A percentile compares a stretch with the other conserved stretches of the same genome.
These are phyloP conservation scores for Hypoxylon sp. DNA, from an alignment of 2,329 filamentous ascomycete genomes.

Conservation along the genomic window DNA sequence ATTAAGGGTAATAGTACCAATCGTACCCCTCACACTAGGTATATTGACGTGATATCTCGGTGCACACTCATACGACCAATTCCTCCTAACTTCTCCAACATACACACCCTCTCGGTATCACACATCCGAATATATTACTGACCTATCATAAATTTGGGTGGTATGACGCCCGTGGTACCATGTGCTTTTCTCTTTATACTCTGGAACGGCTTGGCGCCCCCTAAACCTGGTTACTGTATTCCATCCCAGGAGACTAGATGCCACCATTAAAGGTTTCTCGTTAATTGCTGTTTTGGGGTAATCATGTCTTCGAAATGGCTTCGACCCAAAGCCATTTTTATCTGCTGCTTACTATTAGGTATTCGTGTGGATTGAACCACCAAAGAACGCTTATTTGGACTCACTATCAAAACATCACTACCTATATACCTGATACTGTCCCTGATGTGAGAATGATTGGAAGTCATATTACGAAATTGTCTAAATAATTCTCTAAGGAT, in stretches of 20 bases:
- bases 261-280: neutral
- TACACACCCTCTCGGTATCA: neutral
- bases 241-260: neutral
- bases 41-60: neutral
- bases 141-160: neutral
- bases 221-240: slow-evolving; percentile 10
- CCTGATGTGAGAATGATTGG: no score
- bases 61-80: neutral
- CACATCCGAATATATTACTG: slow-evolving; percentile 5
- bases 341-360: no score
- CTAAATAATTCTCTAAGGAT: no score
- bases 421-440: no score
- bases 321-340: neutral
- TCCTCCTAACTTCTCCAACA: neutral
- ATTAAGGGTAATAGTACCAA: no score
- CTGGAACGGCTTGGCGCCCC: slow-evolving; percentile 9
- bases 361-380: no score
- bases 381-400: no score
- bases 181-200: neutral
- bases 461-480: no score
- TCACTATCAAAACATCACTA: no score
- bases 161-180: slow-evolving; percentile 5
- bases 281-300: neutral
- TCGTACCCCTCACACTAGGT: neutral
- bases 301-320: neutral